Evolutionary conservation across 495 filamentous ascomycete genomes (phyloP).

Genomic region (Daldinia vernicosa): DNA sequence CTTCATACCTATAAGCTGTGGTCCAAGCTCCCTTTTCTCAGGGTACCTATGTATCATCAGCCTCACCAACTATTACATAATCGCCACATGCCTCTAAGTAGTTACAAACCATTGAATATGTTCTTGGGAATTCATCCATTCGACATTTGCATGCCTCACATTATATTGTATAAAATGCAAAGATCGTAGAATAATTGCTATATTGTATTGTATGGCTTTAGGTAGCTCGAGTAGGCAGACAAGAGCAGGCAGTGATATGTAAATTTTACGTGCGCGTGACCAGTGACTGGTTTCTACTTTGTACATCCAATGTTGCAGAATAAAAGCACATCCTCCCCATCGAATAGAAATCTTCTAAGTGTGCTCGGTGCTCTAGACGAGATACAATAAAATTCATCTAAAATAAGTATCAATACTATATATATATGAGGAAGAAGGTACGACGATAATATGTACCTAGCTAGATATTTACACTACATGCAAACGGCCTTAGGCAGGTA

Average conservation of each 20-base stretch:
- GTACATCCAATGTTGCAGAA: neutral
- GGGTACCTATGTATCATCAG: neutral
- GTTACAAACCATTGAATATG: neutral
- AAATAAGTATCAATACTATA: neutral
- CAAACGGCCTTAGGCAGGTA: slow-evolving; percentile 17
- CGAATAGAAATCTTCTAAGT: neutral
- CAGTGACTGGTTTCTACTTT: neutral
- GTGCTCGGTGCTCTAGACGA: neutral
- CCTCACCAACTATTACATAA: slow-evolving; percentile 1
- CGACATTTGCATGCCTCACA: neutral
- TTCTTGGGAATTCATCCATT: neutral
- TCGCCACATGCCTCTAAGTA: neutral
- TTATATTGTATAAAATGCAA: neutral
- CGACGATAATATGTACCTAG: neutral
- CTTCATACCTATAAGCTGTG: neutral
- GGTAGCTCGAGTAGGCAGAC: neutral
- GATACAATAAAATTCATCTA: neutral
- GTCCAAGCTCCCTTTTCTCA: slow-evolving; percentile 16
- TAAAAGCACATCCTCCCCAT: neutral
- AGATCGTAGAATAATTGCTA: neutral
- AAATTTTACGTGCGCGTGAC: slow-evolving; percentile 1
- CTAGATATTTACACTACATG: slow-evolving; percentile 1
- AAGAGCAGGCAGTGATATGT: neutral
- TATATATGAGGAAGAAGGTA: neutral
- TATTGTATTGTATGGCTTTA: neutral